Evolutionary conservation across 2,329 filamentous ascomycete species (phyloP).

Genomic region (Epicoccum nigrum): DNA sequence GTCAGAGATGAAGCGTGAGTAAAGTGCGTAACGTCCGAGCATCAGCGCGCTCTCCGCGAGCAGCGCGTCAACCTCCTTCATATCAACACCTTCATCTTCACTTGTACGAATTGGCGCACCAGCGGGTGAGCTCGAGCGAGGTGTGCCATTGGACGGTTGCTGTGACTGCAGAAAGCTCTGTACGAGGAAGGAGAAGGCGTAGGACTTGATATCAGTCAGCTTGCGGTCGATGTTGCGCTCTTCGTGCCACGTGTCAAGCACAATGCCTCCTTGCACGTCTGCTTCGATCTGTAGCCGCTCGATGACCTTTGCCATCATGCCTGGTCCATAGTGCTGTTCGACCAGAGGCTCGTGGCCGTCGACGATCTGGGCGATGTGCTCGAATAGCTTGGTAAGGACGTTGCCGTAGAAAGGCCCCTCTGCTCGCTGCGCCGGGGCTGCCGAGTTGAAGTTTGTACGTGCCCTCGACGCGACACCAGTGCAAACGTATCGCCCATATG

Average conservation of each 20-base stretch:
- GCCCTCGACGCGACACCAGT: conserved; percentile 89
- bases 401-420: conserved; percentile 92
- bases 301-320: conserved; percentile 94
- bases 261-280: conserved; percentile 93
- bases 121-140: conserved; percentile 78
- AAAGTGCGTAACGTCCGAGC: conserved; percentile 91
- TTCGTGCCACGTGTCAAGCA: conserved; percentile 94
- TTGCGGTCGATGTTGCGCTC: conserved; percentile 83
- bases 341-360: conserved; percentile 90
- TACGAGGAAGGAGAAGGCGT: conserved; percentile 95
- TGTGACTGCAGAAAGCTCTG: conserved; percentile 86
- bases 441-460: conserved; percentile 77
- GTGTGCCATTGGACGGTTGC: conserved; percentile 65
- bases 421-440: conserved; percentile 64
- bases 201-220: conserved; percentile 94
- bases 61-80: conserved; percentile 91
- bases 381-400: conserved; percentile 88
- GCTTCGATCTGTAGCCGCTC: conserved; percentile 92
- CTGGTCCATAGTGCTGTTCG: conserved; percentile 88
- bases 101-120: conserved; percentile 62
- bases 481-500: conserved; percentile 95
- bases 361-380: conserved; percentile 93
- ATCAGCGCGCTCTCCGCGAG: conserved; percentile 89
- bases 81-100: conserved; percentile 92
- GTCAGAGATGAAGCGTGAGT: conserved; percentile 83